A percentile compares a stretch with the other conserved stretches of the same genome.
Conservation (phyloP, 106 monocot genomes). For the Narthecium ossifragum region DNA sequence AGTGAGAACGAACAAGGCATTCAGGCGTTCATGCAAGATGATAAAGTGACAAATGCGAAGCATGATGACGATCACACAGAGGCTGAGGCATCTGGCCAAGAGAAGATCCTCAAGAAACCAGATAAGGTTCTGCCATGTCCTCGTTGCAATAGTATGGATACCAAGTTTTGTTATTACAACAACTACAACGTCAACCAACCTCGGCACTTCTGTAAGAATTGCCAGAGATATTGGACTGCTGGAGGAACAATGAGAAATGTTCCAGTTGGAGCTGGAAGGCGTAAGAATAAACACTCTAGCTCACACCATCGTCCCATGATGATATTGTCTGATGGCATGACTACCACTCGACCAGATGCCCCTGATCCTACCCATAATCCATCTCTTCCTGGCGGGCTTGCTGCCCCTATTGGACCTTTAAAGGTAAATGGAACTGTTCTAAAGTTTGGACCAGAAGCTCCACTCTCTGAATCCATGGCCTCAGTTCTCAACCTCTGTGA, state of each 20-base stretch:
- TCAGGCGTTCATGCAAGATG: conserved; percentile 14
- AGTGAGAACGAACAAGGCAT: conserved; percentile 17
- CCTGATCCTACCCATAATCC: conserved; percentile 28
- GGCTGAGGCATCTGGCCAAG: conserved; percentile 32
- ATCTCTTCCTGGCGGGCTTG: conserved; percentile 22
- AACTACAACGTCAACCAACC: conserved; percentile 97
- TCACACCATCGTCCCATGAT: conserved; percentile 36
- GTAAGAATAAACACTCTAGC: conserved; percentile 72
- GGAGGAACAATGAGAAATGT: conserved; percentile 98
- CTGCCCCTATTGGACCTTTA: conserved; percentile 9
- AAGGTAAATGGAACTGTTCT: conserved; percentile 40
- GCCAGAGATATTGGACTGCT: conserved; percentile 99
- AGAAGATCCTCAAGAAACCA: conserved; percentile 83
- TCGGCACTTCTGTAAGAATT: conserved; percentile 93
- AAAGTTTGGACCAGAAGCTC: conserved; percentile 54
- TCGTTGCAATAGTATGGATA: conserved; percentile 93
- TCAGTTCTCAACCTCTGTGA: conserved; percentile 60
- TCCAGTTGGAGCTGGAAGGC: conserved; percentile 90
- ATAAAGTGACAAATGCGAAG: conserved; percentile 19
- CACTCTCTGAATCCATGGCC: conserved; percentile 60
- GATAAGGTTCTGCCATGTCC: conserved; percentile 95
- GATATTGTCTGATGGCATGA: conserved; percentile 26
- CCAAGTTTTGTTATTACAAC: conserved; percentile 98
- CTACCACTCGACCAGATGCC: conserved; percentile 24
- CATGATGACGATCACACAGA: conserved; percentile 33